These are phyloP conservation scores for Fallopia convolvulus DNA, from an alignment of 148 eudicot genomes.

Conservation along the genomic window DNA sequence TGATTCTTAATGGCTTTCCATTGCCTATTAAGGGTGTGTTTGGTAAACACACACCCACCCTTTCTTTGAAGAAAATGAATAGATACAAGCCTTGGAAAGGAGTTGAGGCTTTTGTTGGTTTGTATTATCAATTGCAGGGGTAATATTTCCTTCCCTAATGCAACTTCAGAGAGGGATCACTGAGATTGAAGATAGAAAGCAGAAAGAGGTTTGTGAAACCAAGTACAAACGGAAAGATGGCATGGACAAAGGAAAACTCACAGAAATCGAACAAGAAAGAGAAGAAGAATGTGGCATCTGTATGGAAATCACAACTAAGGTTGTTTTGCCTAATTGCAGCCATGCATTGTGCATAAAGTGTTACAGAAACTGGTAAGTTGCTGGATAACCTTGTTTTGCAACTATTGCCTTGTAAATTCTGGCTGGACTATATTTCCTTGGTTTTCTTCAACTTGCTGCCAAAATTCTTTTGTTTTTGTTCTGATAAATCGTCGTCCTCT, in stretches of 20 bases:
- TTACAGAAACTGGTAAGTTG: slow-evolving; percentile 69
- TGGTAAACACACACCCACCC: neutral
- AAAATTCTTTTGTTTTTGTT: slow-evolving; percentile 1
- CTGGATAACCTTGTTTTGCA: neutral
- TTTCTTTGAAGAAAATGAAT: neutral
- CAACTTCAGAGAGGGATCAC: slow-evolving; percentile 82
- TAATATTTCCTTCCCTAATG: slow-evolving; percentile 76
- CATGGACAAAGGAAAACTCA: slow-evolving; percentile 32
- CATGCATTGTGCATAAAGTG: slow-evolving; percentile 79
- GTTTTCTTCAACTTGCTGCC: neutral
- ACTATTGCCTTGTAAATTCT: slow-evolving; percentile 8
- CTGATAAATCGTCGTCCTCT: neutral
- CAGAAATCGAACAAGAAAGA: slow-evolving; percentile 60
- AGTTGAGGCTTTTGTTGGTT: slow-evolving; percentile 1
- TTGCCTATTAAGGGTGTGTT: neutral
- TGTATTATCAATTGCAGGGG: neutral
- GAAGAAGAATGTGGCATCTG: slow-evolving; percentile 94
- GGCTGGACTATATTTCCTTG: neutral
- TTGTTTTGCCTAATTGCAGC: slow-evolving; percentile 71
- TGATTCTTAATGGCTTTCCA: neutral
- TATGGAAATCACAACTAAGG: slow-evolving; percentile 65
- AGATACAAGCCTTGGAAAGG: neutral
- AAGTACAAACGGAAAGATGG: slow-evolving; percentile 48
- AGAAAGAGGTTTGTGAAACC: slow-evolving; percentile 46
- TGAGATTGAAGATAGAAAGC: slow-evolving; percentile 72